Conservation (phyloP, 2,329 filamentous ascomycete species). For the Trichophyton simii region DNA sequence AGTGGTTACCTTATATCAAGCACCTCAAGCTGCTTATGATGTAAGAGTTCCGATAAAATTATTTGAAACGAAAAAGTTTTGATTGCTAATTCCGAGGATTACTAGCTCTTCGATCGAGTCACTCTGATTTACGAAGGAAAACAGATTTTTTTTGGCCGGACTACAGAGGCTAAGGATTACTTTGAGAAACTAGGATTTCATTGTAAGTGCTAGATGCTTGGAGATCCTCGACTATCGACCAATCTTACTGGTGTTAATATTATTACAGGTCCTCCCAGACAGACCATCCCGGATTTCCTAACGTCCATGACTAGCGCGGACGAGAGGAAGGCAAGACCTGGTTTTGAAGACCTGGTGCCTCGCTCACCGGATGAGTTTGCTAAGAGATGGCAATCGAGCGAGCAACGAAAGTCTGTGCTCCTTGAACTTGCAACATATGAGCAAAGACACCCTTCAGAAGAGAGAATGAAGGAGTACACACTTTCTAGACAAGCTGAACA, state of each 20-base stretch:
- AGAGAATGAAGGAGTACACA: background rate
- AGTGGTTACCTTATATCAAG: constrained; percentile 76
- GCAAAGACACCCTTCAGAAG: constrained; percentile 27
- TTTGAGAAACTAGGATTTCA: constrained; percentile 66
- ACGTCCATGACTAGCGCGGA: constrained; percentile 71
- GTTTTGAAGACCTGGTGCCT: constrained; percentile 40
- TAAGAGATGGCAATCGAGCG: constrained; percentile 42
- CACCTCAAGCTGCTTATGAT: constrained; percentile 65
- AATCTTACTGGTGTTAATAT: background rate
- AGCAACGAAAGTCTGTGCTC: constrained; percentile 33
- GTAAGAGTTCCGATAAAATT: background rate
- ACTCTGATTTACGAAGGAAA: constrained; percentile 64
- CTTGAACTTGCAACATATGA: constrained; percentile 35
- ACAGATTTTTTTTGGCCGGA: constrained; percentile 62
- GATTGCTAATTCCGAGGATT: constrained; percentile 13
- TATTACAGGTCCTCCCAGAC: constrained; percentile 39
- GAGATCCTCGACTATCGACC: background rate
- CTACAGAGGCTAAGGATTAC: constrained; percentile 54
- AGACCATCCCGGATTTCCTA: constrained; percentile 70
- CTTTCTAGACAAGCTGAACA: constrained; percentile 30
- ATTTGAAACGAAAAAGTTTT: background rate
- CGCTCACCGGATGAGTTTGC: constrained; percentile 60
- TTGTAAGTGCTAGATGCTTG: constrained; percentile 14
- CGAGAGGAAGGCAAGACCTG: constrained; percentile 61
- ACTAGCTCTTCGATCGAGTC: constrained; percentile 64